Percentiles rank a stretch among this genome's conserved stretches.
These are phyloP conservation scores for Cetradonia linearis DNA, from an alignment of 495 filamentous ascomycete genomes.

Conservation along the genomic window DNA sequence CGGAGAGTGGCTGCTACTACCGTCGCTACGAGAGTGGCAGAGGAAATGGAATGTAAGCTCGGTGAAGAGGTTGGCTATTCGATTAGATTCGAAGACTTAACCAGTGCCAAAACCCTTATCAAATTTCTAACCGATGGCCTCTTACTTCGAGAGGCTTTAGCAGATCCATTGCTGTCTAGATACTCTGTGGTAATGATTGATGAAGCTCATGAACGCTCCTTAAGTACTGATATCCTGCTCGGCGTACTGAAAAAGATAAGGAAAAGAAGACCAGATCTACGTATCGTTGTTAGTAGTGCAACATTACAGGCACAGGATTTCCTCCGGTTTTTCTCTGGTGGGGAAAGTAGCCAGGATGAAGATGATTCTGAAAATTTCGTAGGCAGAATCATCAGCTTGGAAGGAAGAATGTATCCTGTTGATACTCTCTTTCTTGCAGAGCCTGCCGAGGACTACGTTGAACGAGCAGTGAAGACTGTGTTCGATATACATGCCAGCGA, in stretches of 20 bases:
- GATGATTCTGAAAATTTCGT: constrained; percentile 27
- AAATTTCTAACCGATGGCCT: constrained; percentile 97
- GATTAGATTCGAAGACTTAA: constrained; percentile 90
- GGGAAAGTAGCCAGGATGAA: constrained; percentile 28
- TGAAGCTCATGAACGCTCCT: constrained; percentile 90
- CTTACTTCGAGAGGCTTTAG: constrained; percentile 83
- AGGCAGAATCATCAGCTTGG: constrained; percentile 75
- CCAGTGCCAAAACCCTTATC: constrained; percentile 77
- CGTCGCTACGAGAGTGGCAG: constrained; percentile 86
- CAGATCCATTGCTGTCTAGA: constrained; percentile 81
- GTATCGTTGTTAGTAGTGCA: constrained; percentile 88
- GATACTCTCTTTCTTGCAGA: constrained; percentile 76
- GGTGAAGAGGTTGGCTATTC: constrained; percentile 92
- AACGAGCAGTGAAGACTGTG: constrained; percentile 75
- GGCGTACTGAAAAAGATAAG: constrained; percentile 91
- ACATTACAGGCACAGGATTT: constrained; percentile 90
- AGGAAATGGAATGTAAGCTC: constrained; percentile 84
- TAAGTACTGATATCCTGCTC: constrained; percentile 88
- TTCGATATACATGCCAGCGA: constrained; percentile 91
- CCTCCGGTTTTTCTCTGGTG: constrained; percentile 61
- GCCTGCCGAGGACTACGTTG: constrained; percentile 79
- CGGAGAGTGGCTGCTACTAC: constrained; percentile 94
- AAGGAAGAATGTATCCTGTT: constrained; percentile 87
- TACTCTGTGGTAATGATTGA: constrained; percentile 99
- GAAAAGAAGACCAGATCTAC: constrained; percentile 68